Conservation (phyloP, 768 basidiomycete species). For the Rhodocollybia butyracea region DNA sequence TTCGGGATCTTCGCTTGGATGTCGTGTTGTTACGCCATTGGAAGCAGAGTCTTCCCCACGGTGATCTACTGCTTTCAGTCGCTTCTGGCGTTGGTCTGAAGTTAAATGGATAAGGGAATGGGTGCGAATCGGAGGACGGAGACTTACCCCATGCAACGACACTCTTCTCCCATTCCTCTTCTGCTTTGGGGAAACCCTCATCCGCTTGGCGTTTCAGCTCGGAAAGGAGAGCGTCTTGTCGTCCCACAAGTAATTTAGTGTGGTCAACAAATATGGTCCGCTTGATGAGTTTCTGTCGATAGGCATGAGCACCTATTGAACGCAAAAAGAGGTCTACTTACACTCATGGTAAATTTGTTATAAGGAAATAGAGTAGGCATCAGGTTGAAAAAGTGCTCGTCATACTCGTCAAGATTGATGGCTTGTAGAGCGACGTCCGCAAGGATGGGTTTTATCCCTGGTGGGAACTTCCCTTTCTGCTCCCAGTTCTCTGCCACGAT, state of each 20-base stretch:
- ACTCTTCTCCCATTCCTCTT: conserved; percentile 75
- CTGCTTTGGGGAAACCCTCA: conserved; percentile 63
- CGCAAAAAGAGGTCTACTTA: conserved; percentile 30
- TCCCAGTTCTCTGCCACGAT: conserved; percentile 51
- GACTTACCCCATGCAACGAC: conserved; percentile 64
- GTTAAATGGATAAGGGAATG: neutral
- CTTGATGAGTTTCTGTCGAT: conserved; percentile 82
- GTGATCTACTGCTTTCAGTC: conserved; percentile 25
- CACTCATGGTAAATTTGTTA: conserved; percentile 92
- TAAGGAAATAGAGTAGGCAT: conserved; percentile 91
- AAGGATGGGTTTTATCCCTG: conserved; percentile 68
- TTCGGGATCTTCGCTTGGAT: conserved; percentile 4
- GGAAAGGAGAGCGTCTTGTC: conserved; percentile 65
- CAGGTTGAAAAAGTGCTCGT: conserved; percentile 86
- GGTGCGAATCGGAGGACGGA: neutral
- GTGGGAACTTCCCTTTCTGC: conserved; percentile 89
- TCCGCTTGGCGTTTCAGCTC: conserved; percentile 61
- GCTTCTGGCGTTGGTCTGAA: conserved; percentile 57
- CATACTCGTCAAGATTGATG: conserved; percentile 82
- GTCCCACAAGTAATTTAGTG: conserved; percentile 55
- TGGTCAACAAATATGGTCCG: conserved; percentile 82
- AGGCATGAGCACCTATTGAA: neutral
- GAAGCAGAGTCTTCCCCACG: conserved; percentile 7
- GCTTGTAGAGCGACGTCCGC: conserved; percentile 73
- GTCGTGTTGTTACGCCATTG: neutral